Evolutionary conservation across 2,329 filamentous ascomycete species (phyloP).

Genomic region (Penicillium digitatum): DNA sequence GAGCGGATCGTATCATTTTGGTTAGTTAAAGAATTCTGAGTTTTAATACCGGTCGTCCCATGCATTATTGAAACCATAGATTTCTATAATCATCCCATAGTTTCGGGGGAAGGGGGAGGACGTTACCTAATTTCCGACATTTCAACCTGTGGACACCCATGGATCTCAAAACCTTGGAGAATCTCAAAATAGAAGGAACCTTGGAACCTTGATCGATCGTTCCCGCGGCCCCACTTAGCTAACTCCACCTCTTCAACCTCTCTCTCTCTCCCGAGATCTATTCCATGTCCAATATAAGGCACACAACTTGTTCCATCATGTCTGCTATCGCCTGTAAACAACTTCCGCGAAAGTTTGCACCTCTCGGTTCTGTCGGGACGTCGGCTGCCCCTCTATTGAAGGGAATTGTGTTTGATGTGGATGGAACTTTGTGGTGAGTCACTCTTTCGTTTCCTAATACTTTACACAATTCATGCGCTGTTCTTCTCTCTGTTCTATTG

Average conservation of each 20-base stretch:
- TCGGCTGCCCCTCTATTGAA: conserved; percentile 45
- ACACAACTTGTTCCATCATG: conserved; percentile 19
- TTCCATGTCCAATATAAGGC: not conserved
- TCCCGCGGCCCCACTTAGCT: conserved; percentile 1
- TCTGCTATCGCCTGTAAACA: conserved; percentile 17
- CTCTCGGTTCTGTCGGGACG: conserved; percentile 40
- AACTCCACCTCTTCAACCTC: conserved; percentile 1
- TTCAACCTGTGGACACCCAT: no score
- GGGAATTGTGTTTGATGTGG: conserved; percentile 82
- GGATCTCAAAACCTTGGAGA: not conserved
- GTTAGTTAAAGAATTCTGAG: no score
- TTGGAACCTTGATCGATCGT: not conserved
- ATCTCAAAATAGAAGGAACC: no score
- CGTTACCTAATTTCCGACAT: no score
- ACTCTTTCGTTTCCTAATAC: not conserved
- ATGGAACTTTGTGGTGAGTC: conserved; percentile 83
- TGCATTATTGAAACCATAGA: no score
- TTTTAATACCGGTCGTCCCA: no score
- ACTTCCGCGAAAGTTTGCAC: conserved; percentile 48
- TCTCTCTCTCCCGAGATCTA: no score
- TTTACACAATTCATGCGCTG: not conserved
- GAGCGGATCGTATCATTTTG: no score
- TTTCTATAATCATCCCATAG: no score
- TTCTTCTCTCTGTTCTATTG: not conserved
- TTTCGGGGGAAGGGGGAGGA: no score